Base-by-base conservation (phyloP, 257 asterid genomes). In the Solanum paucissectum region DNA sequence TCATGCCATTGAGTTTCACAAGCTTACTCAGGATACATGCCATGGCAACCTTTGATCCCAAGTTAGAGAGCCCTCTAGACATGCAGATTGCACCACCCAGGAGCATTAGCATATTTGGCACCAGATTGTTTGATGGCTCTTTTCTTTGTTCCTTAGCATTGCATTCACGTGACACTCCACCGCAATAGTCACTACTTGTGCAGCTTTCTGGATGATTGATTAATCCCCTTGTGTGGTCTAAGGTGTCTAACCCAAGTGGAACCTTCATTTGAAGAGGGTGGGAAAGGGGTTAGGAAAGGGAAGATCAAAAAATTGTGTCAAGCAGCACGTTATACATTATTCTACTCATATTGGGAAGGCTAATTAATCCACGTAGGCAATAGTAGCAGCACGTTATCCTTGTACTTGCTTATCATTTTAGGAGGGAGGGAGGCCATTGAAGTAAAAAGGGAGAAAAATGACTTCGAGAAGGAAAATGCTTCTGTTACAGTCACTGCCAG, bases 41-140 rank as follows among this genome's bases (percentile, higher is more conserved):
- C 96, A 95, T 92, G 73, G 98, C 98, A 83, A 94, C 95, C 92
- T 95, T 94, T 60, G 96, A 94, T 84, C 98, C 96, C 90, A 96
- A 91, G 91, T 93, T 92, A 83, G 98, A 91, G 90, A 89, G 94
- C 38, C 97, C 98, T 83, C 95, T 93, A 36, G 95, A 94, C 83
- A 96, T 90, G 93, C 94, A 95, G 87, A 95, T 86, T 34, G 92
- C 98, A 36, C 99, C 96, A 12, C 98, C 99, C 7, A 94, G 87
- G 83, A 95, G 68, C 89, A 94, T 87, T 87, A 96, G 86, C 58
- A 96, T 94, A 91, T 93, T 94, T 40, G 92, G 90, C 64, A 96
- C 93, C 88, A 94, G 79, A 79, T 91, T 92, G 32, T 52, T 91
- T 44, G 98, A 91, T 86, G 94, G 92, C 91, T 88, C 86, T 60